These are phyloP conservation scores for Saccharomycopsis vini DNA, from an alignment of 805 yeast species.

Conservation along the genomic window DNA sequence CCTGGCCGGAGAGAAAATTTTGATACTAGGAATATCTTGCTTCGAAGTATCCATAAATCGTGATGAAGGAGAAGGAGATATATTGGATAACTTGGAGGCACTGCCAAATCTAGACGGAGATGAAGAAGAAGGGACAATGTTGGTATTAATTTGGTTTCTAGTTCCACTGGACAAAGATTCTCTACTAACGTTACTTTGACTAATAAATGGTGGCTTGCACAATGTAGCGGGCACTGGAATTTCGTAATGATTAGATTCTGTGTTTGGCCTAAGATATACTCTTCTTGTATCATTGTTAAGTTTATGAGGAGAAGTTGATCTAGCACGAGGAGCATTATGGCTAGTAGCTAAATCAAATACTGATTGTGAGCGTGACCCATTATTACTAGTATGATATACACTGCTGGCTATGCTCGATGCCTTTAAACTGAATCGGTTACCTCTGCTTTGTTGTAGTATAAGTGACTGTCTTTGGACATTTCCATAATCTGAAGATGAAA, in stretches of 20 bases:
- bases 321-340: conserved; percentile 1
- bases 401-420: background rate
- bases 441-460: conserved; percentile 6
- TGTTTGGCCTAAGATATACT: conserved; percentile 7
- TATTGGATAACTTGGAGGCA: no score
- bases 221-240: conserved; percentile 14
- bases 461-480: conserved; percentile 2
- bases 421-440: conserved; percentile 2
- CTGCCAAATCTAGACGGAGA: no score
- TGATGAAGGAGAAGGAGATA: no score
- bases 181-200: background rate
- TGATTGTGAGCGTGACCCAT: background rate
- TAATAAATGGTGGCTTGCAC: conserved; percentile 14
- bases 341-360: conserved; percentile 10
- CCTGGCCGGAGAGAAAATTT: no score
- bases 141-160: no score
- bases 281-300: background rate
- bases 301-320: conserved; percentile 10
- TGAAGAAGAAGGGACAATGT: no score
- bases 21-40: no score
- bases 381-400: background rate
- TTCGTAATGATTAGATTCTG: conserved; percentile 6
- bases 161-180: no score
- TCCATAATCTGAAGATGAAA: conserved; percentile 6
- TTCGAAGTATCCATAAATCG: no score